A percentile compares a stretch with the other conserved stretches of the same genome.
These are phyloP conservation scores for Cladosporium sp. DNA, from an alignment of 2,329 filamentous ascomycete genomes.

Conservation along the genomic window DNA sequence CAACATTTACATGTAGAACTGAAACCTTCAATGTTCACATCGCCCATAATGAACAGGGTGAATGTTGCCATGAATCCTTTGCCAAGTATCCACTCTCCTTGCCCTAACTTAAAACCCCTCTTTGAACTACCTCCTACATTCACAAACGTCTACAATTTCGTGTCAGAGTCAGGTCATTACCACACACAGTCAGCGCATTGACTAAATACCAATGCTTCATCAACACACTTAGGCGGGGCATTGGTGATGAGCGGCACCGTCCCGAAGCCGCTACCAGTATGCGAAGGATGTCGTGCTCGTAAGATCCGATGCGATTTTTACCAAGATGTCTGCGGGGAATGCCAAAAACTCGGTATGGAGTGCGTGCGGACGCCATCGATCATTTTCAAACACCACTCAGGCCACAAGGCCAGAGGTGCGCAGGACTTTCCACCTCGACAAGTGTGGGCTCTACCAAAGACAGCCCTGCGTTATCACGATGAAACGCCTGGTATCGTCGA, in stretches of 20 bases:
- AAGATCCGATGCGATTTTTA: conserved; percentile 16
- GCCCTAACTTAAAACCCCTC: not conserved
- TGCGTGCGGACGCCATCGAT: conserved; percentile 15
- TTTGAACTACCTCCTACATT: no score
- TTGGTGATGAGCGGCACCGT: conserved; percentile 3
- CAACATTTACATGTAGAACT: not conserved
- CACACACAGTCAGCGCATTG: not conserved
- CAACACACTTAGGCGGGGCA: not conserved
- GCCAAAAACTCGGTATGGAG: conserved; percentile 14
- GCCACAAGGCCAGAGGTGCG: not conserved
- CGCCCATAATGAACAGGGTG: not conserved
- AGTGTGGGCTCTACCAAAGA: conserved; percentile 7
- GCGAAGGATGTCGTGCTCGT: conserved; percentile 16
- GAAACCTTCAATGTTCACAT: not conserved
- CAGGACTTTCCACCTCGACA: conserved; percentile 1
- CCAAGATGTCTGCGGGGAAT: conserved; percentile 14
- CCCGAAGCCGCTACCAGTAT: conserved; percentile 13
- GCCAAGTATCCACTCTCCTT: not conserved
- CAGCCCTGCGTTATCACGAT: conserved; percentile 12
- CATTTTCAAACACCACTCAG: conserved; percentile 15
- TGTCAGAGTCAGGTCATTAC: no score
- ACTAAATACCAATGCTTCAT: not conserved
- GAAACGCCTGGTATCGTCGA: conserved; percentile 7
- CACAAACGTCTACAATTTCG: no score
- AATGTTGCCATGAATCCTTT: not conserved